Evolutionary conservation across 1,284 basidiomycete genomes (phyloP).

Genomic region (Ceratobasidium sp.): DNA sequence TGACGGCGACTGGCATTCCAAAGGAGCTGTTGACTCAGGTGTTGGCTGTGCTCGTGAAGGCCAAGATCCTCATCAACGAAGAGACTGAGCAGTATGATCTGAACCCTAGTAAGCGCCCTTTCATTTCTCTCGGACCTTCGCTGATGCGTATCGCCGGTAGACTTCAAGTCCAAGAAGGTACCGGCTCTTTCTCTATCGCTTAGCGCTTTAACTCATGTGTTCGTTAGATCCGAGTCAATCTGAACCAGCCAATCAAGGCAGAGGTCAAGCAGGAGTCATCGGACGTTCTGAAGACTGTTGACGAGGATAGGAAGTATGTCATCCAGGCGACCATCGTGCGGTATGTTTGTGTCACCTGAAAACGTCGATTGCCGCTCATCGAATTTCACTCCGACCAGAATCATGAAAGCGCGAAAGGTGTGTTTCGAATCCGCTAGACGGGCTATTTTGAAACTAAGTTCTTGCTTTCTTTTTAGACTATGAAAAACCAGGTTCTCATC

Average conservation of each 20-base stretch:
- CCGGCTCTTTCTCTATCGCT: conserved; percentile 46
- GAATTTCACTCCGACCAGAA: conserved; percentile 62
- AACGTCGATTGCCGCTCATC: neutral
- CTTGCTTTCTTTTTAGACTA: conserved; percentile 68
- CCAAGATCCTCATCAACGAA: conserved; percentile 88
- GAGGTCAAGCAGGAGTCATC: conserved; percentile 93
- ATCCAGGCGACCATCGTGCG: conserved; percentile 98
- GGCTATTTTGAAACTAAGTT: conserved; percentile 6
- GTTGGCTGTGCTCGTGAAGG: conserved; percentile 86
- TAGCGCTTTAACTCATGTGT: neutral
- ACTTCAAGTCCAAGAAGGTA: conserved; percentile 95
- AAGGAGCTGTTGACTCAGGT: conserved; percentile 90
- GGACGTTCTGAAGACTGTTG: conserved; percentile 95
- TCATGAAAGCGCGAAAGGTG: conserved; percentile 94
- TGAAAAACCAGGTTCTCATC: conserved; percentile 96
- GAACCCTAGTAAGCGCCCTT: conserved; percentile 80
- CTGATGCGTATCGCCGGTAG: conserved; percentile 58
- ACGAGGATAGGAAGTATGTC: conserved; percentile 97
- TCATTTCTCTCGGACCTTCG: neutral
- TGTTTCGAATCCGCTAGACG: neutral
- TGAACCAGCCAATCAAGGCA: conserved; percentile 95
- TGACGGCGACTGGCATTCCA: conserved; percentile 85
- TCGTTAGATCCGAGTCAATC: conserved; percentile 82
- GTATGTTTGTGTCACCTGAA: conserved; percentile 60
- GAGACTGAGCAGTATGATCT: conserved; percentile 92